Percentiles rank a stretch among this genome's conserved stretches.
These are phyloP conservation scores for Nakazawaea holstii DNA, from an alignment of 805 yeast species.

Conservation along the genomic window DNA sequence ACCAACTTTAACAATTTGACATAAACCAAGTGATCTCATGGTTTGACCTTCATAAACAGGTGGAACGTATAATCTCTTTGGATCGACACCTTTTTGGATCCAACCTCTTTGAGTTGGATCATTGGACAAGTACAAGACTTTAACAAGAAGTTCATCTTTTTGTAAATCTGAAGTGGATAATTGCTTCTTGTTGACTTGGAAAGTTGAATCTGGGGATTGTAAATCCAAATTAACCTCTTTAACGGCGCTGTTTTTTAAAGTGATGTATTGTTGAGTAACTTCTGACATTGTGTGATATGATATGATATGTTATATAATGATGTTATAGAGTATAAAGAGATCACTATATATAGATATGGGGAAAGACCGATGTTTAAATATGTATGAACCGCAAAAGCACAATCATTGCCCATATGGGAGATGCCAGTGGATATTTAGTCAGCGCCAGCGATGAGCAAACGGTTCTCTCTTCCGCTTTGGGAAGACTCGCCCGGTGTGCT, in stretches of 20 bases:
- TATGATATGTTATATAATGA: neutral
- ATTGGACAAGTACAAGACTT: slow-evolving; percentile 43
- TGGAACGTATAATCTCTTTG: slow-evolving; percentile 27
- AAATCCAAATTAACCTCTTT: slow-evolving; percentile 6
- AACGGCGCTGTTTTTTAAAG: slow-evolving; percentile 7
- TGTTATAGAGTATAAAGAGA: too few relatives aligned
- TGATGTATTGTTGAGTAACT: neutral
- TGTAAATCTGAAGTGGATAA: neutral
- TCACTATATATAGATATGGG: too few relatives aligned
- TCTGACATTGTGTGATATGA: neutral
- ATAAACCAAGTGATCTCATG: slow-evolving; percentile 42
- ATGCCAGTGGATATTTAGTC: too few relatives aligned
- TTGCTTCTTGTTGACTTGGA: slow-evolving; percentile 9
- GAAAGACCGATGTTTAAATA: too few relatives aligned
- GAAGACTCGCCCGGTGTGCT: too few relatives aligned
- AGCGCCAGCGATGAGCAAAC: too few relatives aligned
- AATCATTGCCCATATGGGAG: too few relatives aligned
- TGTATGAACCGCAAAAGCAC: too few relatives aligned
- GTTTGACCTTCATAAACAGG: slow-evolving; percentile 39
- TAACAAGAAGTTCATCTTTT: slow-evolving; percentile 38
- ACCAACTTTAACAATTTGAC: slow-evolving; percentile 43
- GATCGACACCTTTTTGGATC: slow-evolving; percentile 34
- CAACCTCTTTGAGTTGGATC: slow-evolving; percentile 62
- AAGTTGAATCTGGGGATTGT: slow-evolving; percentile 14
- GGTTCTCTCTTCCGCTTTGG: too few relatives aligned